phyloP scores from a whole-genome alignment of 139 green algal species.

The Volvox reticuliferus region DNA sequence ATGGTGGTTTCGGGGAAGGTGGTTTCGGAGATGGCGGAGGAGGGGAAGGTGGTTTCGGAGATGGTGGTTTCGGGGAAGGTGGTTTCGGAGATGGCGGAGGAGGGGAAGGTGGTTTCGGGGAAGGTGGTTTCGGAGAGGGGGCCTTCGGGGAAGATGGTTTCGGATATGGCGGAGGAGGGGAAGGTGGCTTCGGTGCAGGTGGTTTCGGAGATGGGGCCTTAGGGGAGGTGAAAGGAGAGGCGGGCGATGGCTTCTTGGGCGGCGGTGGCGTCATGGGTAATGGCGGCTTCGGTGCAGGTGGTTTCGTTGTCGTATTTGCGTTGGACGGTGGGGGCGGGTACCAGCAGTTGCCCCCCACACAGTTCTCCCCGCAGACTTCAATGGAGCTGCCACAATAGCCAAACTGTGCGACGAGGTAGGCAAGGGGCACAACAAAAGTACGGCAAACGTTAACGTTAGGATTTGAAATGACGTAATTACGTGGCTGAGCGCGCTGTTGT shows the following conservation, averaged over 20 bases:
- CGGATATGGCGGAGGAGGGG: background rate
- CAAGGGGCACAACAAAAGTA: too few species aligned
- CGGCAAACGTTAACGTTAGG: too few species aligned
- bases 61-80: background rate
- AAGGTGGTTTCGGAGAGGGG: background rate
- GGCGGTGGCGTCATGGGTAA: too few species aligned
- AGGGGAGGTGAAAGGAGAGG: too few species aligned
- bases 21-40: background rate
- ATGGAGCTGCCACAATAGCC: constrained; percentile 1
- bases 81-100: background rate
- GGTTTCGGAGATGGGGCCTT: too few species aligned
- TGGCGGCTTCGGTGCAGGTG: too few species aligned
- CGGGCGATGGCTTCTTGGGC: too few species aligned
- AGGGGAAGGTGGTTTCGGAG: background rate
- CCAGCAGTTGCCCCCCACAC: constrained; percentile 26
- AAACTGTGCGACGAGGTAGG: too few species aligned
- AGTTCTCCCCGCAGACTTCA: background rate
- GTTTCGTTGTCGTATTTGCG: too few species aligned
- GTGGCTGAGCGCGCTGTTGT: too few species aligned
- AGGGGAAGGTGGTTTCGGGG: background rate
- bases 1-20: background rate
- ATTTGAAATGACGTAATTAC: too few species aligned
- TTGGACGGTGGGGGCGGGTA: background rate
- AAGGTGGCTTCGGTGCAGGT: background rate
- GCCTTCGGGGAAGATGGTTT: background rate